A percentile compares a stretch with the other conserved stretches of the same genome.
Conservation (phyloP, 768 basidiomycete genomes). For the Russula ochroleuca region DNA sequence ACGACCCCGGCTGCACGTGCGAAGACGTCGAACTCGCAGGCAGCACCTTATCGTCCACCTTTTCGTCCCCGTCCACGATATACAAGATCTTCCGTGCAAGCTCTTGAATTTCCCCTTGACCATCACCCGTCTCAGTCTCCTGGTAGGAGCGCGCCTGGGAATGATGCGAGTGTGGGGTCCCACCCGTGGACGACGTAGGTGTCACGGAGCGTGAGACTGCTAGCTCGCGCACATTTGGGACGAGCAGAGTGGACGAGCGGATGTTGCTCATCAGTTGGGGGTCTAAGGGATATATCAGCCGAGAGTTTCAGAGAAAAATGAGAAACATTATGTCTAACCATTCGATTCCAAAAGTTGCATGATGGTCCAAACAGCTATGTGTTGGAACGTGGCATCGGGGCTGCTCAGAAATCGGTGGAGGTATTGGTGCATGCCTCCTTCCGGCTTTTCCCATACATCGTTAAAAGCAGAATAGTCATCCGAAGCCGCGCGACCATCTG, state of each 20-base stretch:
- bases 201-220: slow-evolving; percentile 67
- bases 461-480: slow-evolving; percentile 98
- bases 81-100: slow-evolving; percentile 83
- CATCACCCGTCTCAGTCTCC: slow-evolving; percentile 81
- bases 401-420: slow-evolving; percentile 90
- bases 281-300: slow-evolving; percentile 44
- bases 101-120: slow-evolving; percentile 86
- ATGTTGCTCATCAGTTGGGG: slow-evolving; percentile 88
- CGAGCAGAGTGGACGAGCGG: slow-evolving; percentile 72
- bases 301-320: slow-evolving; percentile 3
- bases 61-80: slow-evolving; percentile 76
- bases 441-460: slow-evolving; percentile 96
- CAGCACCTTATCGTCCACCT: slow-evolving; percentile 55
- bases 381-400: slow-evolving; percentile 95
- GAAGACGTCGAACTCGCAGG: slow-evolving; percentile 61
- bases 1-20: slow-evolving; percentile 66
- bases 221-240: slow-evolving; percentile 83
- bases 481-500: slow-evolving; percentile 67
- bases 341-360: slow-evolving; percentile 97
- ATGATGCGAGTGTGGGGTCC: slow-evolving; percentile 66
- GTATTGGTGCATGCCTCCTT: slow-evolving; percentile 95
- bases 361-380: slow-evolving; percentile 99
- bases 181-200: slow-evolving; percentile 62
- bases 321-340: slow-evolving; percentile 42
- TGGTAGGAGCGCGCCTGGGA: slow-evolving; percentile 69